Conservation (phyloP, 345 rosid species). For the Ricinus communis region DNA sequence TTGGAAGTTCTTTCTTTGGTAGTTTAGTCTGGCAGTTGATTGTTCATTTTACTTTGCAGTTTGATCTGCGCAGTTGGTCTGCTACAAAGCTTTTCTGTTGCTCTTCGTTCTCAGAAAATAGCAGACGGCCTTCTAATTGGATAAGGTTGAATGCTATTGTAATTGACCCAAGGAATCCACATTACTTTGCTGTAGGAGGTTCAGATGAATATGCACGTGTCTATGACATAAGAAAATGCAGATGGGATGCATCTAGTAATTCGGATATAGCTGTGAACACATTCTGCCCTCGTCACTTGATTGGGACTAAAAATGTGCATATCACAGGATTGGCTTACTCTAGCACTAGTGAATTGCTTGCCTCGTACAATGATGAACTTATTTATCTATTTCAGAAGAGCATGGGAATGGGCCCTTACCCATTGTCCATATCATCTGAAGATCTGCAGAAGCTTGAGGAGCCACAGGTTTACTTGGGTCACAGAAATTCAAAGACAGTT, state of each 20-base stretch:
- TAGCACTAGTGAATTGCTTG: constrained; percentile 49
- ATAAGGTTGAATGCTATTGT: constrained; percentile 50
- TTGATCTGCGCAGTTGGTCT: constrained; percentile 50
- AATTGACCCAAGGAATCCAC: constrained; percentile 55
- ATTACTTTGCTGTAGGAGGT: constrained; percentile 60
- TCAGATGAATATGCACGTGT: constrained; percentile 59
- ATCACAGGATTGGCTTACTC: constrained; percentile 62
- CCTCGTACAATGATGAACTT: constrained; percentile 62
- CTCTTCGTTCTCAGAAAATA: constrained; percentile 39
- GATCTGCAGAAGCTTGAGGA: constrained; percentile 39
- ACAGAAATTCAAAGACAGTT: constrained; percentile 55
- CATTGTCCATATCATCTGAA: constrained; percentile 32
- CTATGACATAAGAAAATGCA: constrained; percentile 51
- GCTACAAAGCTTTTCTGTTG: constrained; percentile 48
- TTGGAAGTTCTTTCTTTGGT: constrained; percentile 4
- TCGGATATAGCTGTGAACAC: constrained; percentile 46
- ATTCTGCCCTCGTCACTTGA: constrained; percentile 48
- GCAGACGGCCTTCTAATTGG: constrained; percentile 42
- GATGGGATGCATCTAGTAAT: constrained; percentile 39
- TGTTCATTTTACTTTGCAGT: constrained; percentile 36
- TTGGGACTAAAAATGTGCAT: constrained; percentile 37
- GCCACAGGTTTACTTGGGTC: constrained; percentile 50
- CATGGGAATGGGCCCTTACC: constrained; percentile 51
- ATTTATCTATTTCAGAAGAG: constrained; percentile 49
- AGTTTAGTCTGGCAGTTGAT: constrained; percentile 13